These are phyloP conservation scores for Pichia ethanolica DNA, from an alignment of 805 yeast species.

Conservation along the genomic window DNA sequence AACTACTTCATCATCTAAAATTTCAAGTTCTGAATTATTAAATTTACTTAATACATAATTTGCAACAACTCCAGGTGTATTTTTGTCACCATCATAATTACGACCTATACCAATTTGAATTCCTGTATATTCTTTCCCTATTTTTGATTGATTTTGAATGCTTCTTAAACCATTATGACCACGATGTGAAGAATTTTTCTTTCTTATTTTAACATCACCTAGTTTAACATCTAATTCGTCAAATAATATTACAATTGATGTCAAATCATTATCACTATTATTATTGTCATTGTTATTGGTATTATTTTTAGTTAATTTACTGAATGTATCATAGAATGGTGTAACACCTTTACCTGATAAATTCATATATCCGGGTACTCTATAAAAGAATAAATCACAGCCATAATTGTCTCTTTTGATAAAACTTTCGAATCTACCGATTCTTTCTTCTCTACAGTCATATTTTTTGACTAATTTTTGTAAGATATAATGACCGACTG, in stretches of 20 bases:
- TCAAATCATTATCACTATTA: conserved; percentile 21
- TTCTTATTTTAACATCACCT: conserved; percentile 60
- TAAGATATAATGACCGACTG: conserved; percentile 60
- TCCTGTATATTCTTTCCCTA: conserved; percentile 52
- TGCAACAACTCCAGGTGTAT: conserved; percentile 35
- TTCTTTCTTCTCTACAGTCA: not conserved
- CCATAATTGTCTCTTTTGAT: not conserved
- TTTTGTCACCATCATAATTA: conserved; percentile 37
- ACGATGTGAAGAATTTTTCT: conserved; percentile 52
- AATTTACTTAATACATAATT: conserved; percentile 58
- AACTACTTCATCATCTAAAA: conserved; percentile 33
- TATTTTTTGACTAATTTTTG: conserved; percentile 19
- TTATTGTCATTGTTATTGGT: not conserved
- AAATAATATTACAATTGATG: conserved; percentile 54
- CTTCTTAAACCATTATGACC: conserved; percentile 84
- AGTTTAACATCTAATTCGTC: conserved; percentile 67
- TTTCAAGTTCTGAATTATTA: conserved; percentile 35
- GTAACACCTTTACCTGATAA: conserved; percentile 42
- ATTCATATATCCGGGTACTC: conserved; percentile 49
- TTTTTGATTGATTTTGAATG: conserved; percentile 30
- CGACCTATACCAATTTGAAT: conserved; percentile 75
- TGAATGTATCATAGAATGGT: conserved; percentile 36
- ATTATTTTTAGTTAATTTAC: conserved; percentile 7
- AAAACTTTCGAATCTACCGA: not conserved
- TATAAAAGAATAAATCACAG: conserved; percentile 8